Base-by-base conservation (phyloP, 2,329 filamentous ascomycete species). In the Alternaria ethzedia region DNA sequence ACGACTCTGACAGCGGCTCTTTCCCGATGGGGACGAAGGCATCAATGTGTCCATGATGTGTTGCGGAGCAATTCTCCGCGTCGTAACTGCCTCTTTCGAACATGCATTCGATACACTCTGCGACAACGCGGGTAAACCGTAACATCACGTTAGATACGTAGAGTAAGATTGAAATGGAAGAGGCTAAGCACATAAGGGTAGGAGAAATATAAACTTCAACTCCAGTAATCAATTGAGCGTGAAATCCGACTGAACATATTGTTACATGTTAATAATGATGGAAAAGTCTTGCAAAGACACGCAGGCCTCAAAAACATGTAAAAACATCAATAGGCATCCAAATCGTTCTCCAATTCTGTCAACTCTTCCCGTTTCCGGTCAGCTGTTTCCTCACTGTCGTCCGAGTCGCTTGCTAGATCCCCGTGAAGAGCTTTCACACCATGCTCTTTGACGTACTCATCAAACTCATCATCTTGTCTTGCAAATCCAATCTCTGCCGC, bases 1-100 rank as follows among this genome's bases (percentile, higher is more conserved):
- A 50, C 20, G 5, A 57, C 23, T 12, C 49, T 28, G 43, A 9
- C 28, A 54, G 20, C 30, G 30, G 55, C 8, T 41, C 59, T 49
- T 62, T 30, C 50, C 30, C 13, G 20, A 41, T 23, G 20, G 5
- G 1, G 2, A 32, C 23, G 13, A 17, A 25, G 1, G 45, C 45
- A 17, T 30, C 12, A 15, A 23, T 20, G 17, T 25, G 6, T 36
- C 4, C 32, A 13, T 20, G 3, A 23, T 5, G 26, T 51, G 3
- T n/a, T 6, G 12, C 12, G 17, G 49, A 36, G 1, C 36, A 41
- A 41, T 41, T 17, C 15, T 41, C 36, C 36, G 36, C 36, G 5
- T 41, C 36, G 36, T 3, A 17, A 11, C 1, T 11, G 36, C 36
- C 36, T 41, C 15, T 41, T 6, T 17, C 0, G 1, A 41, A 17